These are phyloP conservation scores for Botryotinia narcissicola DNA, from an alignment of 2,329 filamentous ascomycete genomes.

Conservation along the genomic window DNA sequence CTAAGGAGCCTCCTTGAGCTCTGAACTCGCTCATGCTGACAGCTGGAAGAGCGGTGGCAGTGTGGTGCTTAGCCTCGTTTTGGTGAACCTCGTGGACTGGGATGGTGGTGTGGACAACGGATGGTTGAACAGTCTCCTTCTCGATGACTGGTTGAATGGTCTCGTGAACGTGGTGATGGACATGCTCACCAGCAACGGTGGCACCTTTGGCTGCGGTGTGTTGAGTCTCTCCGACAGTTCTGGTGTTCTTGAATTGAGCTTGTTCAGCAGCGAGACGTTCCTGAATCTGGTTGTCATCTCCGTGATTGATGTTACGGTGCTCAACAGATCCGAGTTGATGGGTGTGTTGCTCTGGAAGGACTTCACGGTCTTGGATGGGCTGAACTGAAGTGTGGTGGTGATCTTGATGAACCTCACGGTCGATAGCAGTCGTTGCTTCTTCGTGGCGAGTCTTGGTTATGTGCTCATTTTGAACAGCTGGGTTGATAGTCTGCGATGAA, in stretches of 20 bases:
- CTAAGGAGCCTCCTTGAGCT: conserved; percentile 51
- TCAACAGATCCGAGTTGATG: conserved; percentile 59
- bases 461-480: conserved; percentile 59
- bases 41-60: conserved; percentile 59
- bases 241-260: conserved; percentile 52
- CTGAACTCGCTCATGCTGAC: conserved; percentile 64
- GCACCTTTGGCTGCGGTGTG: conserved; percentile 50
- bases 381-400: conserved; percentile 70
- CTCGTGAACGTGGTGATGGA: conserved; percentile 53
- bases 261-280: conserved; percentile 52
- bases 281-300: conserved; percentile 49
- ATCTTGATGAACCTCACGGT: conserved; percentile 69
- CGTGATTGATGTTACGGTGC: conserved; percentile 61
- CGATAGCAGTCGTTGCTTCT: conserved; percentile 58
- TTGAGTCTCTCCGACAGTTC: conserved; percentile 46
- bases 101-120: conserved; percentile 68
- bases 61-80: conserved; percentile 63
- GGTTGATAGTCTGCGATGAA: conserved; percentile 47
- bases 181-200: conserved; percentile 57
- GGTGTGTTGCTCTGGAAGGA: conserved; percentile 58
- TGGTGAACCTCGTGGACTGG: conserved; percentile 73
- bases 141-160: conserved; percentile 67
- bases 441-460: conserved; percentile 61
- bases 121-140: conserved; percentile 65
- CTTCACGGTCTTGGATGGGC: conserved; percentile 56